Conservation (phyloP, 352 stramenopile genomes). For the Salisapilia sapeloensis region DNA sequence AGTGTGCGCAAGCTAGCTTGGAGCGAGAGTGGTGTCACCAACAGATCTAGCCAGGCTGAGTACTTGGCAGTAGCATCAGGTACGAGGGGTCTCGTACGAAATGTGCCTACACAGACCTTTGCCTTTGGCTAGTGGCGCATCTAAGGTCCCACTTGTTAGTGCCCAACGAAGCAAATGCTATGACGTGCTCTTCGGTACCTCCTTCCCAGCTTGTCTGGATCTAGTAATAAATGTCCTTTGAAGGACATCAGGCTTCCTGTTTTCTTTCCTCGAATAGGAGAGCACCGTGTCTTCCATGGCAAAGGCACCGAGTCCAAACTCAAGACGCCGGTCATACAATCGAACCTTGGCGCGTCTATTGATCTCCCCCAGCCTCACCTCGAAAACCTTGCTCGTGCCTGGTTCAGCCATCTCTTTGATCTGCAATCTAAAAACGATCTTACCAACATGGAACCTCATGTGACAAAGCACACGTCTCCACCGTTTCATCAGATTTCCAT, state of each 20-base stretch:
- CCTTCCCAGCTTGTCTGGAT: not conserved
- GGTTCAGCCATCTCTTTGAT: too few relatives aligned
- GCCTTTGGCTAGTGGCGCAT: slow-evolving; percentile 43
- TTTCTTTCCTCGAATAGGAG: slow-evolving; percentile 5
- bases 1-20: slow-evolving; percentile 53
- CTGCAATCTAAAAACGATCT: slow-evolving; percentile 31
- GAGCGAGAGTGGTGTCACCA: slow-evolving; percentile 49
- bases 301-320: slow-evolving; percentile 59
- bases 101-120: slow-evolving; percentile 20
- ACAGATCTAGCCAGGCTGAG: slow-evolving; percentile 50
- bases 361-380: slow-evolving; percentile 35
- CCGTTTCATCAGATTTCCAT: slow-evolving; percentile 57
- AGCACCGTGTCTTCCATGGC: slow-evolving; percentile 57
- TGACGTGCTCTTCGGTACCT: too few relatives aligned
- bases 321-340: slow-evolving; percentile 44
- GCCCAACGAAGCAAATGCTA: slow-evolving; percentile 45
- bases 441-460: slow-evolving; percentile 34
- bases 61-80: too few relatives aligned
- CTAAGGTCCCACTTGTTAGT: slow-evolving; percentile 47
- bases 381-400: slow-evolving; percentile 26
- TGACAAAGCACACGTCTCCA: slow-evolving; percentile 55
- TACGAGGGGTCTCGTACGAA: slow-evolving; percentile 14
- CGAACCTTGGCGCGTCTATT: slow-evolving; percentile 36
- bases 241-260: slow-evolving; percentile 2
- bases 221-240: slow-evolving; percentile 1